phyloP scores from a whole-genome alignment of 805 yeast species.

The Blastobotrys terrestris region DNA sequence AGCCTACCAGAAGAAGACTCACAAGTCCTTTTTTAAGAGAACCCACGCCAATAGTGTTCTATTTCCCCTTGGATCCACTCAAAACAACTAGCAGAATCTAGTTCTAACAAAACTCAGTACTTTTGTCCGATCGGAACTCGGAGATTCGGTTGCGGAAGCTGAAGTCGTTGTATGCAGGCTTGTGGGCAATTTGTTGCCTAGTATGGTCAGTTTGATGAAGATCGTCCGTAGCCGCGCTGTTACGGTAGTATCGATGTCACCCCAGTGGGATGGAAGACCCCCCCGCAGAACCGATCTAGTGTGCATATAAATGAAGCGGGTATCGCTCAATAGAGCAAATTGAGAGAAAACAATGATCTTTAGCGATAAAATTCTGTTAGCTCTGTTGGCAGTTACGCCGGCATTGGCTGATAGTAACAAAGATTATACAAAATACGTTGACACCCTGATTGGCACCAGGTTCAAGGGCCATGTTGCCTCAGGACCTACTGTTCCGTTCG shows the following conservation, averaged over 20 bases:
- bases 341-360: neutral
- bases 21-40: too few species aligned
- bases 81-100: too few species aligned
- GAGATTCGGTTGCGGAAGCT: too few species aligned
- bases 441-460: slow-evolving; percentile 34
- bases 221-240: neutral
- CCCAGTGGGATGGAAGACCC: neutral
- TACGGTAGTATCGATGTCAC: neutral
- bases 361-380: neutral
- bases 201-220: neutral
- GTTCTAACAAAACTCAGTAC: too few species aligned
- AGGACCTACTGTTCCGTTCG: slow-evolving; percentile 34
- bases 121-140: too few species aligned
- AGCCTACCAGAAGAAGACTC: too few species aligned
- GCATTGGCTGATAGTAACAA: neutral
- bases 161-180: neutral
- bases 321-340: neutral
- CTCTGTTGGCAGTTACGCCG: neutral
- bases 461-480: slow-evolving; percentile 35
- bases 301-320: neutral
- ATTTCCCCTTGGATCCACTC: too few species aligned
- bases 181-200: neutral
- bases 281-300: neutral
- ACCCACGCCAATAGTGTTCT: too few species aligned
- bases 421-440: slow-evolving; percentile 18